Conservation (phyloP, 2,329 filamentous ascomycete genomes). For the Colletotrichum sp. region DNA sequence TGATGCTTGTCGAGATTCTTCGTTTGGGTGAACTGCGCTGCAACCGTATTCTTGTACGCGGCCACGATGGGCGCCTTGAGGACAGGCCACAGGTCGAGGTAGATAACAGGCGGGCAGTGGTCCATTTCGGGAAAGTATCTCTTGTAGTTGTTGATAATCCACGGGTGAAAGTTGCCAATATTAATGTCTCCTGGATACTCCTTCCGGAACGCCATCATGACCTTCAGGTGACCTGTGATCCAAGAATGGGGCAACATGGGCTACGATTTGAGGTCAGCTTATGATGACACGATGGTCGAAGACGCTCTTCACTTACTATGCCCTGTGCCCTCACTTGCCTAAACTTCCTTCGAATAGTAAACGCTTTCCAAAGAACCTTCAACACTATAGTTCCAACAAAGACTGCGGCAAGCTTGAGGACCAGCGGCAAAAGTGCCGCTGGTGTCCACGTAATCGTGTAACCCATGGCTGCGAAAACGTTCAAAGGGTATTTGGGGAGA, state of each 20-base stretch:
- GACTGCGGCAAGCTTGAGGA: background rate
- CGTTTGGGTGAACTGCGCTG: conserved; percentile 20
- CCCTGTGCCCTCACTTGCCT: background rate
- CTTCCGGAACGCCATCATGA: conserved; percentile 2
- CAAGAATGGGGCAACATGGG: conserved; percentile 2
- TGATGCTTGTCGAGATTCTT: conserved; percentile 13
- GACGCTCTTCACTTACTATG: background rate
- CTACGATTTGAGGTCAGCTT: background rate
- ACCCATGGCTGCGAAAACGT: background rate
- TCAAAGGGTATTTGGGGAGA: background rate
- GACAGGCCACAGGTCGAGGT: conserved; percentile 26
- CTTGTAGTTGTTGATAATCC: conserved; percentile 4
- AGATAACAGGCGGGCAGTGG: conserved; percentile 20
- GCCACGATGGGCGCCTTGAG: conserved; percentile 7
- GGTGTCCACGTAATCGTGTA: background rate
- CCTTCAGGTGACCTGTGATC: background rate
- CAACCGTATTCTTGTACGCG: conserved; percentile 14
- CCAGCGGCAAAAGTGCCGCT: background rate
- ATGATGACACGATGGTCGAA: fast-evolving
- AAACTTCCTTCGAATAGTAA: background rate
- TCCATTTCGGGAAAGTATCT: conserved; percentile 3
- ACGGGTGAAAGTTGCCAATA: background rate
- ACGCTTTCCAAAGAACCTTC: background rate
- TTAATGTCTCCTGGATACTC: background rate
- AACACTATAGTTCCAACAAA: background rate